Evolutionary conservation across 2,329 filamentous ascomycete species (phyloP), one percentile per base, ranked within the genome.

Genomic region (Mycogone perniciosa): DNA sequence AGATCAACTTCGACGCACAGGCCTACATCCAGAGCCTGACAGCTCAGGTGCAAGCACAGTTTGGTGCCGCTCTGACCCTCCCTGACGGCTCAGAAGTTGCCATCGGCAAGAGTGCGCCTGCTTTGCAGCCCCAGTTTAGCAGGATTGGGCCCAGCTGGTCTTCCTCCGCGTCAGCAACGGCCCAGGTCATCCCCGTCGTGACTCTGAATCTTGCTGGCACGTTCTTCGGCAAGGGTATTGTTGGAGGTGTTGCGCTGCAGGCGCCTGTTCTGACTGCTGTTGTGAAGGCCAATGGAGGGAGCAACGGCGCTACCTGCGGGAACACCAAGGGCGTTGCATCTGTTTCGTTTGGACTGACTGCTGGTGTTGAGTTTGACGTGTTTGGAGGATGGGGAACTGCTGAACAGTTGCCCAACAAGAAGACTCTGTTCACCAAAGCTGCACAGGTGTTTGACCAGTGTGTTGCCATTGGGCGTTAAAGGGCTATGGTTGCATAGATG

Each of bases 201-300:
- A 44, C 50, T 8, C 34, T 52, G 44, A 34, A 48, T 20, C 44
- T 52, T 4, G 50, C 44, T 7, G 50, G 42, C 11, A 52, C 44
- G 0, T 52, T 52, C 40, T 30, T 52, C 33, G 50, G 34, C 45
- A 31, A 52, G 40, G 50, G 50, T 11, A 13, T 52, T 4, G 50
- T 52, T 10, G 50, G 39, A 8, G 50, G 50, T 6, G 8, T 52
- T 2, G 39, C 33, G 2, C 45, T 52, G 3, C 20, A 44, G 30
- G 50, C 50, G 4, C 50, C 50, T 3, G 7, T 39, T 5, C 39
- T 52, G 1, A 44, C 20, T 11, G 50, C 50, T 2, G 26, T 10
- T 11, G 34, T 30, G 9, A 45, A 40, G 11, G 29, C 45, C 7
- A 45, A 31, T 11, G 46, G 31, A n/a, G 13, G 33, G 11, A 31